Evolutionary conservation across 768 basidiomycete species (phyloP).

Genomic region (Nevesoporus exiguus): DNA sequence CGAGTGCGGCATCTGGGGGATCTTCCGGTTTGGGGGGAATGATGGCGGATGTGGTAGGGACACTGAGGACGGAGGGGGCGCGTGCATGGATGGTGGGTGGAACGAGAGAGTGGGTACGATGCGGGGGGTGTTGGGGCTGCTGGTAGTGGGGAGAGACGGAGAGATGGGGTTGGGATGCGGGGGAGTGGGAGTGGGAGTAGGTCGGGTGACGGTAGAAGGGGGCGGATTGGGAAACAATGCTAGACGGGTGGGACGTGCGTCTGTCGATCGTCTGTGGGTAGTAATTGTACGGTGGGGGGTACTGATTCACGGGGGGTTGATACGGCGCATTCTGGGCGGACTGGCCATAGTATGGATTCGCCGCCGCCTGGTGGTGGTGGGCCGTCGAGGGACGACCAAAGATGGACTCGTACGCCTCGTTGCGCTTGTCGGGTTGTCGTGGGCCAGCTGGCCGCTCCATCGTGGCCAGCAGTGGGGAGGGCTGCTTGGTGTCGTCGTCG

Average conservation of each 20-base stretch:
- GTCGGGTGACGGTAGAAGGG: constrained; percentile 19
- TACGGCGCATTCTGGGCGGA: constrained; percentile 14
- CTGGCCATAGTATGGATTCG: constrained; percentile 15
- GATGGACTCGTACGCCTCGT: constrained; percentile 82
- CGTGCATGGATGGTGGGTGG: constrained; percentile 43
- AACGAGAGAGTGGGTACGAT: constrained; percentile 30
- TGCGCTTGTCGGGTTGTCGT: constrained; percentile 63
- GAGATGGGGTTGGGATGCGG: constrained; percentile 23
- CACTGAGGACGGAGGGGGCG: constrained; percentile 50
- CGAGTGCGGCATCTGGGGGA: constrained; percentile 45
- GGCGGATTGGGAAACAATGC: constrained; percentile 30
- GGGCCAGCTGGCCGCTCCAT: constrained; percentile 62
- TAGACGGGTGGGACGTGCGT: constrained; percentile 45
- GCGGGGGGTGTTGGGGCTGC: constrained; percentile 19
- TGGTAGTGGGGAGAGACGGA: constrained; percentile 13
- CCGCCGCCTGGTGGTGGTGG: constrained; percentile 43
- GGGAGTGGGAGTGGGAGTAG: constrained; percentile 40
- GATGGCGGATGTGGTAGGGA: constrained; percentile 39
- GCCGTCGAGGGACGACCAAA: constrained; percentile 70
- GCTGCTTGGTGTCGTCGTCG: constrained; percentile 4
- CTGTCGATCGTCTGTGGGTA: constrained; percentile 43
- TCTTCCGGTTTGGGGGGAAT: constrained; percentile 48
- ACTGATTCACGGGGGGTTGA: constrained; percentile 27
- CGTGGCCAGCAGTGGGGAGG: constrained; percentile 3
- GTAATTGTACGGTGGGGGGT: constrained; percentile 38